Evolutionary conservation across 1,284 basidiomycete genomes (phyloP).

Genomic region (Sanghuangporus baumii): DNA sequence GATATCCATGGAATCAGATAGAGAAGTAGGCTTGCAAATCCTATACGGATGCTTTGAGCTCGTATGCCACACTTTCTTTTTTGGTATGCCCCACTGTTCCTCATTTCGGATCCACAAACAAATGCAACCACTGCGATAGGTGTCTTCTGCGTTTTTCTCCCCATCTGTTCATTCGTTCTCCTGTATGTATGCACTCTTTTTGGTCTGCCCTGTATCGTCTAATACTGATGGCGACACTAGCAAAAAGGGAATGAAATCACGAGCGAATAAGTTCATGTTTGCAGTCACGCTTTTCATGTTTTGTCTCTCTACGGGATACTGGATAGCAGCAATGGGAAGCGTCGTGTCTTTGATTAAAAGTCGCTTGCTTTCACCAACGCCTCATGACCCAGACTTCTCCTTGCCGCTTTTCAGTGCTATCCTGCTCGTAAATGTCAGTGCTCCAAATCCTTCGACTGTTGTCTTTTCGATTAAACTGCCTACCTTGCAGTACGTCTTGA

Average conservation of each 20-base stretch:
- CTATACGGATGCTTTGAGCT: not conserved
- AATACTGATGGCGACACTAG: not conserved
- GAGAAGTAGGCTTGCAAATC: not conserved
- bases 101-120: not conserved
- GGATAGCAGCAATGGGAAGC: not conserved
- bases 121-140: not conserved
- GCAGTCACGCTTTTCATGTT: not conserved
- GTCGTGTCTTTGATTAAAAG: not conserved
- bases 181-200: not conserved
- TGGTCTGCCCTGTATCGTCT: not conserved
- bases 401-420: not conserved
- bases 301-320: not conserved
- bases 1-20: not conserved
- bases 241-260: not conserved
- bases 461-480: not conserved
- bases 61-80: conserved; percentile 3
- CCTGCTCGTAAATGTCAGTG: not conserved
- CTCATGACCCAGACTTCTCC: not conserved
- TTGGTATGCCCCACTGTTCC: not conserved
- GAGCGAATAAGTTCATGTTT: not conserved
- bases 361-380: not conserved
- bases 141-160: not conserved
- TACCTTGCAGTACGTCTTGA: not conserved
- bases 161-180: not conserved
- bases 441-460: not conserved